Conservation (phyloP, 1,284 basidiomycete species). For the Sporisorium reilianum region DNA sequence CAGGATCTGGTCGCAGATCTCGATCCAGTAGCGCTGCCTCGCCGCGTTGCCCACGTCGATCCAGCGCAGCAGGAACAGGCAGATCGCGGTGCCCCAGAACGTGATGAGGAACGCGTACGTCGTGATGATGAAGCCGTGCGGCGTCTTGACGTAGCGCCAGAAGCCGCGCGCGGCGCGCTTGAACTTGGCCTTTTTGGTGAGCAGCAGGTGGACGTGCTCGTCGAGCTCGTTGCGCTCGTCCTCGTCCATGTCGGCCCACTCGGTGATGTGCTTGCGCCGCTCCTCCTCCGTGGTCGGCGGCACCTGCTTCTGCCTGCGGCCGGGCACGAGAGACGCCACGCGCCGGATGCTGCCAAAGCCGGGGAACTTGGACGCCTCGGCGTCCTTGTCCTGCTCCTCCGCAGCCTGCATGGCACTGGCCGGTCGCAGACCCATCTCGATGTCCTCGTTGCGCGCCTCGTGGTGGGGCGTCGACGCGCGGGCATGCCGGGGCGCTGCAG, state of each 20-base stretch:
- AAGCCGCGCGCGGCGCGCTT: slow-evolving; percentile 59
- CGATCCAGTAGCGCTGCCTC: slow-evolving; percentile 62
- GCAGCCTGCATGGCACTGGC: neutral
- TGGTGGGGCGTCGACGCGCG: slow-evolving; percentile 13
- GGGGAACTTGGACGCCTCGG: neutral
- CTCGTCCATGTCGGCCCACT: slow-evolving; percentile 64
- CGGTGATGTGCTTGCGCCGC: slow-evolving; percentile 54
- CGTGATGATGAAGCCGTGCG: slow-evolving; percentile 66
- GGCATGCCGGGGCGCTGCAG: slow-evolving; percentile 8
- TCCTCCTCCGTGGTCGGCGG: slow-evolving; percentile 50
- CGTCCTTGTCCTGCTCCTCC: slow-evolving; percentile 3
- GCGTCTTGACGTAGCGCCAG: slow-evolving; percentile 61
- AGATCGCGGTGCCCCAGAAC: slow-evolving; percentile 64
- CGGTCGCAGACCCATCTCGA: slow-evolving; percentile 34
- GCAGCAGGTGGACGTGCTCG: slow-evolving; percentile 81
- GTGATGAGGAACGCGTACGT: slow-evolving; percentile 62
- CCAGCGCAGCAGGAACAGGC: slow-evolving; percentile 64
- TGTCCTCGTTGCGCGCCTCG: slow-evolving; percentile 24
- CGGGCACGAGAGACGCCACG: slow-evolving; percentile 20
- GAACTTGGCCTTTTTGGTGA: slow-evolving; percentile 76
- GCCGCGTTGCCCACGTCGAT: slow-evolving; percentile 45
- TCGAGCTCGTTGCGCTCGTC: slow-evolving; percentile 73
- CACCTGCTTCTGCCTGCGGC: slow-evolving; percentile 29
- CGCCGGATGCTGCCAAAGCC: slow-evolving; percentile 32
- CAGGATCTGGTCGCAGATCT: slow-evolving; percentile 67